phyloP scores from a whole-genome alignment of 257 asterid genomes.

The Linderniella brevidens region DNA sequence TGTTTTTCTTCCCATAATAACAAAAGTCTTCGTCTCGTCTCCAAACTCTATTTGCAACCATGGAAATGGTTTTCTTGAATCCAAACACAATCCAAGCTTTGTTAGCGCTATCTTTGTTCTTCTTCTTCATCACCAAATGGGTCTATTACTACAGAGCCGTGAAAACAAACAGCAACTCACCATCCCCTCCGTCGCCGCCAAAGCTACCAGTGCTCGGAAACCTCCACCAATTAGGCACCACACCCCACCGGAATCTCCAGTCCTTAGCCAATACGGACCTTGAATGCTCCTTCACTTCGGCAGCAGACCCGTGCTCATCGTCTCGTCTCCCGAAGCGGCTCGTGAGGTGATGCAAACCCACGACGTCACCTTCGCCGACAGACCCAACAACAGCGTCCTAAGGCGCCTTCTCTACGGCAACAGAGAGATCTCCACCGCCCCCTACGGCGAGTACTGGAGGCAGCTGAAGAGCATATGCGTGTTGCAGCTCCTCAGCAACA shows the following conservation, averaged over 20 bases:
- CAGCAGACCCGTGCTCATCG: conserved; percentile 1
- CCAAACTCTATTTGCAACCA: no score
- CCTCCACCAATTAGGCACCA: conserved; percentile 10
- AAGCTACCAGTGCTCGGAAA: conserved; percentile 18
- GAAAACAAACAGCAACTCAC: conserved; percentile 1
- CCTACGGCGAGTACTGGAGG: conserved; percentile 26
- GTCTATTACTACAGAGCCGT: neutral
- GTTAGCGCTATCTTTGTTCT: conserved; percentile 6
- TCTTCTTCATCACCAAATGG: conserved; percentile 8
- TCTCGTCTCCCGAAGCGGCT: conserved; percentile 11
- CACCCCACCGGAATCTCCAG: conserved; percentile 11
- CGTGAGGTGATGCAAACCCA: conserved; percentile 13
- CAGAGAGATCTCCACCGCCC: conserved; percentile 13
- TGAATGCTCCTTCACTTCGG: conserved; percentile 15
- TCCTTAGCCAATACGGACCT: conserved; percentile 10
- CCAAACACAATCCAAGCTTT: conserved; percentile 1
- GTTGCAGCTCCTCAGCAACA: conserved; percentile 20
- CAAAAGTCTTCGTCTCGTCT: no score
- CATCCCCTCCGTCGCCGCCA: conserved; percentile 25
- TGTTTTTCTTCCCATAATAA: no score
- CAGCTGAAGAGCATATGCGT: conserved; percentile 21
- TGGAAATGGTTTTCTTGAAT: no score
- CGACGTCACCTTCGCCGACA: conserved; percentile 13
- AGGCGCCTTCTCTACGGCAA: conserved; percentile 14
- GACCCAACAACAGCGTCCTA: conserved; percentile 12